These are phyloP conservation scores for Setaria viridis DNA, from an alignment of 202 grass and related monocot species.

Conservation along the genomic window DNA sequence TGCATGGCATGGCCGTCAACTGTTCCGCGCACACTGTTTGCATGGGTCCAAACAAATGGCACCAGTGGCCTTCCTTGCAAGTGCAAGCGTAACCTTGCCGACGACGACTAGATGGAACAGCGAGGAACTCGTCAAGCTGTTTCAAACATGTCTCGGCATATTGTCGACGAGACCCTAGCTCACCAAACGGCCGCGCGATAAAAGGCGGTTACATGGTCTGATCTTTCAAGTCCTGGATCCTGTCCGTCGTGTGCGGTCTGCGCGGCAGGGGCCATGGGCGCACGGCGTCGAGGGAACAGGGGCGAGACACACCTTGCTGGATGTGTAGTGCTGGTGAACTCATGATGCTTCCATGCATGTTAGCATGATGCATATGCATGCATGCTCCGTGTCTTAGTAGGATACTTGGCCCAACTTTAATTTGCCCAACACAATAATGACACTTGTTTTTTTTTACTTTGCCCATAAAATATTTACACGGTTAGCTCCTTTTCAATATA, in stretches of 20 bases:
- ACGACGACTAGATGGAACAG: not conserved
- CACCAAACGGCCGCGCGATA: not conserved
- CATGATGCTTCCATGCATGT: not conserved
- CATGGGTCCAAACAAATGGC: not conserved
- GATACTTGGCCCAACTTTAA: not conserved
- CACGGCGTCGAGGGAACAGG: not conserved
- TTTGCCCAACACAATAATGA: not conserved
- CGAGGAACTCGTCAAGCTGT: conserved; percentile 7
- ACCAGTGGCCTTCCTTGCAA: not conserved
- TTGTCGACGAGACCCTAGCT: not conserved
- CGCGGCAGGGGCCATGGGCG: conserved; percentile 1
- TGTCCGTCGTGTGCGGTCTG: not conserved
- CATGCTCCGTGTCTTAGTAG: not conserved
- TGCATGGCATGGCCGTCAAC: not conserved
- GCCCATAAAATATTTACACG: not conserved
- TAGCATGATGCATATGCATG: too few relatives aligned
- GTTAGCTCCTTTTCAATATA: not conserved
- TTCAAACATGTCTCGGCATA: conserved; percentile 21
- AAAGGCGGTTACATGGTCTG: not conserved
- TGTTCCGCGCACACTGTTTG: not conserved
- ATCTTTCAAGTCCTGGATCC: not conserved
- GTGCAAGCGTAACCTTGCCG: not conserved
- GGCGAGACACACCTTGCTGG: conserved; percentile 7
- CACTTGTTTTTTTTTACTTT: not conserved
- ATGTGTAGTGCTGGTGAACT: not conserved